Evolutionary conservation across 208 protist species (phyloP).

Genomic region (Leptomonas pyrrhocoris): DNA sequence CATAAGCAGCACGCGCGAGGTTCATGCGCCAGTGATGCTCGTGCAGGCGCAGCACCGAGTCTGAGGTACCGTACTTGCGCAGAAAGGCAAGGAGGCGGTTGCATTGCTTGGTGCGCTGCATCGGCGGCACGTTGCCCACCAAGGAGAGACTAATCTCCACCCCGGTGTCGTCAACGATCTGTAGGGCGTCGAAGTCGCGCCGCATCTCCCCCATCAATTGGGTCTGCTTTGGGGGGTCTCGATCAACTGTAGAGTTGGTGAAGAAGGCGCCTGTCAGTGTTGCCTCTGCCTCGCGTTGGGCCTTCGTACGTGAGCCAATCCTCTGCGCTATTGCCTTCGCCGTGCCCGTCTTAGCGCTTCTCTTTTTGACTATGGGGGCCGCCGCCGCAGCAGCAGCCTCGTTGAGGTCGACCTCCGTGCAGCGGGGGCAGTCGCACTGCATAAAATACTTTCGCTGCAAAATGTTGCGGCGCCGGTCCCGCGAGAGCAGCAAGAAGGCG

Average conservation of each 20-base stretch:
- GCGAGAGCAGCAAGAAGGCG: slow-evolving; percentile 54
- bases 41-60: slow-evolving; percentile 48
- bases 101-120: slow-evolving; percentile 47
- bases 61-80: slow-evolving; percentile 44
- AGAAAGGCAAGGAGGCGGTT: slow-evolving; percentile 47
- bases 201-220: slow-evolving; percentile 42
- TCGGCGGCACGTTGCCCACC: slow-evolving; percentile 44
- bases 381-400: background rate
- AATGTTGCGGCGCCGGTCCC: slow-evolving; percentile 45
- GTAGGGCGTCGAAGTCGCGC: slow-evolving; percentile 43
- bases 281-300: slow-evolving; percentile 36
- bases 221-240: slow-evolving; percentile 35
- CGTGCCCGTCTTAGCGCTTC: background rate
- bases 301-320: slow-evolving; percentile 11
- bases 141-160: slow-evolving; percentile 41
- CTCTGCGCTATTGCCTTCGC: slow-evolving; percentile 15
- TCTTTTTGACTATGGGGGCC: slow-evolving; percentile 1
- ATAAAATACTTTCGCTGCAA: slow-evolving; percentile 45
- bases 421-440: slow-evolving; percentile 51
- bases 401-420: slow-evolving; percentile 20
- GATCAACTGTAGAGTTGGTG: slow-evolving; percentile 44
- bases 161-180: slow-evolving; percentile 47
- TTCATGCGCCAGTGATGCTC: slow-evolving; percentile 67
- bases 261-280: slow-evolving; percentile 54
- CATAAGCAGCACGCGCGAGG: slow-evolving; percentile 46